Percentiles rank a stretch among this genome's conserved stretches.
These are phyloP conservation scores for Polygonum maritimum DNA, from an alignment of 148 eudicot genomes.

Conservation along the genomic window DNA sequence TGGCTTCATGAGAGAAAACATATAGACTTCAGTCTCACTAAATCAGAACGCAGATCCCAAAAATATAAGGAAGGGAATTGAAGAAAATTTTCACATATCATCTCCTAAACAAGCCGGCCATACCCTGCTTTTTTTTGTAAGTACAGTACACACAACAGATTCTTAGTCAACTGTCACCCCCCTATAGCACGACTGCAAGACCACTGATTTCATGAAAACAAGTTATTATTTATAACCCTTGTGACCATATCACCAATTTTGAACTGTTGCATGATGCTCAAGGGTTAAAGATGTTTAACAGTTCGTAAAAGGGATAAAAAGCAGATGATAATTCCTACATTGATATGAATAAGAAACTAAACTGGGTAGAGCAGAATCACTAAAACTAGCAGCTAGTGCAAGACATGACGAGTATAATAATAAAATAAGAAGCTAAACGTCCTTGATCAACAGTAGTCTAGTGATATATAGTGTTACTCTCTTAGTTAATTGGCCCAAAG, in stretches of 20 bases:
- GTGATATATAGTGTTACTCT: not conserved
- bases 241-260: not conserved
- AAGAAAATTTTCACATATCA: not conserved
- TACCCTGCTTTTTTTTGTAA: not conserved
- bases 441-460: not conserved
- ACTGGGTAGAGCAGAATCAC: not conserved
- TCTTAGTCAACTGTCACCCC: not conserved
- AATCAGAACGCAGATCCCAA: not conserved
- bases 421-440: not conserved
- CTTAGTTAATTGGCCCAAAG: not conserved
- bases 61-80: not conserved
- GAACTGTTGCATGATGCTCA: not conserved
- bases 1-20: not conserved
- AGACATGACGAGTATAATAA: not conserved
- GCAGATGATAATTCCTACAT: not conserved
- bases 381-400: not conserved
- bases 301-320: not conserved
- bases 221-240: not conserved
- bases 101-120: not conserved
- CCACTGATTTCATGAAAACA: not conserved
- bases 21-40: not conserved
- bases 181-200: not conserved
- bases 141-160: not conserved
- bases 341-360: not conserved
- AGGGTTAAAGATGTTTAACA: not conserved